Conservation (phyloP, 495 filamentous ascomycete species). For the Stereocaulon alpinum region DNA sequence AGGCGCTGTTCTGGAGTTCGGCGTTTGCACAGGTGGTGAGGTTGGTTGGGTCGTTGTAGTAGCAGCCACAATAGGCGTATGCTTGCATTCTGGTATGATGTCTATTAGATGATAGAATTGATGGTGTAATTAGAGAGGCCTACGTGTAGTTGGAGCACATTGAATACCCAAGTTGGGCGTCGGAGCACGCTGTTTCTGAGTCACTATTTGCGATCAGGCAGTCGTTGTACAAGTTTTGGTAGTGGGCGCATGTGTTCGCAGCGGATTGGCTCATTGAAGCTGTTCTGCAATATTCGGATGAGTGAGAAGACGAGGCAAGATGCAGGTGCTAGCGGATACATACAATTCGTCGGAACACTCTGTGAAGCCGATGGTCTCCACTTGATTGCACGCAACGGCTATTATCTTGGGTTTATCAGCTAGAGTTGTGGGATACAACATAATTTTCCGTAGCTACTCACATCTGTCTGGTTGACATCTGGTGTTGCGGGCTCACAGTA, state of each 20-base stretch:
- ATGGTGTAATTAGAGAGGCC: neutral
- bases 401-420: conserved; percentile 14
- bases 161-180: conserved; percentile 11
- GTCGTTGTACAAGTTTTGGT: conserved; percentile 4
- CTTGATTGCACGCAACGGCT: conserved; percentile 14
- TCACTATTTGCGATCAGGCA: conserved; percentile 10
- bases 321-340: neutral
- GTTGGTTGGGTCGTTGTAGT: conserved; percentile 10
- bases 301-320: neutral
- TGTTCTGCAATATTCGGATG: conserved; percentile 1
- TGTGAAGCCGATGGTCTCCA: conserved; percentile 7
- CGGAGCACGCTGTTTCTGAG: conserved; percentile 11
- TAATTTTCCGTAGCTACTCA: neutral
- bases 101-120: neutral
- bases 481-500: conserved; percentile 12
- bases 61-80: conserved; percentile 19
- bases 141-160: conserved; percentile 20
- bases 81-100: conserved; percentile 12
- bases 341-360: conserved; percentile 15
- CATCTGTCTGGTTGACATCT: conserved; percentile 12
- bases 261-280: conserved; percentile 7
- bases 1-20: conserved; percentile 7
- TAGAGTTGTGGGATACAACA: neutral
- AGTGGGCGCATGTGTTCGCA: conserved; percentile 9
- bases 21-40: conserved; percentile 17